Evolutionary conservation across 805 yeast species (phyloP), one percentile per base, ranked within the genome.

Genomic region (Yarrowia sp.): DNA sequence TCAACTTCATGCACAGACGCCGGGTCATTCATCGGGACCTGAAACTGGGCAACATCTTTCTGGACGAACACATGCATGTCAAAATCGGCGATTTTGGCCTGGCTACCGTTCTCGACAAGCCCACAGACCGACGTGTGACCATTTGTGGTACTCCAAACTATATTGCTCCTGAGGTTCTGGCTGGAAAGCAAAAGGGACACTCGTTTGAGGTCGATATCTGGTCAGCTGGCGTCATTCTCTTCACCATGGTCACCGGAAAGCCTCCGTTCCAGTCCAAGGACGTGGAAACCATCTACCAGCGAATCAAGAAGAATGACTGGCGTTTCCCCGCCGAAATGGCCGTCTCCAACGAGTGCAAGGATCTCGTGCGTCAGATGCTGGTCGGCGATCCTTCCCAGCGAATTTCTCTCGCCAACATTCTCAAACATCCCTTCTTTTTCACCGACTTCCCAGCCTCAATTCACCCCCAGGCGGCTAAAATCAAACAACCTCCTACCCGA

Each of bases 141-240:
- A 91, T 95, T 69, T 95, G 99, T 79, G 99, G 99, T 68, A 95
- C 99, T 32, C 99, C 99, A 70, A 95, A 95, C 80, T 95, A 95
- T 78, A 95, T 95, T 76, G 98, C 99, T 0, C 99, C 99, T 8
- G 99, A 95, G 81, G 97, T 95, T 26, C 83, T 95, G 72, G 90
- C 92, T 49, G 97, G 97, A 38, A 92, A 92, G 74, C 73, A 73
- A 15, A 84, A 87, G 12, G 99, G 98, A 9, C 99, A 95, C 78
- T 88, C 96, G 65, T 93, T 87, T 76, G 97, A 92, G 78, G 98
- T 92, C 50, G 99, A 95, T 78, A 86, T 92, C 70, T 95, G 99
- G 99, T 96, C 99, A 10, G 87, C 92, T 72, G 99, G 99, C 70
- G 91, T 95, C 70, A 95, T 95, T 92, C 84, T 95, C 82, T 95